Percentiles rank a stretch among this genome's conserved stretches.
These are phyloP conservation scores for Apiotrichum veenhuisii DNA, from an alignment of 1,284 basidiomycete species.

Conservation along the genomic window DNA sequence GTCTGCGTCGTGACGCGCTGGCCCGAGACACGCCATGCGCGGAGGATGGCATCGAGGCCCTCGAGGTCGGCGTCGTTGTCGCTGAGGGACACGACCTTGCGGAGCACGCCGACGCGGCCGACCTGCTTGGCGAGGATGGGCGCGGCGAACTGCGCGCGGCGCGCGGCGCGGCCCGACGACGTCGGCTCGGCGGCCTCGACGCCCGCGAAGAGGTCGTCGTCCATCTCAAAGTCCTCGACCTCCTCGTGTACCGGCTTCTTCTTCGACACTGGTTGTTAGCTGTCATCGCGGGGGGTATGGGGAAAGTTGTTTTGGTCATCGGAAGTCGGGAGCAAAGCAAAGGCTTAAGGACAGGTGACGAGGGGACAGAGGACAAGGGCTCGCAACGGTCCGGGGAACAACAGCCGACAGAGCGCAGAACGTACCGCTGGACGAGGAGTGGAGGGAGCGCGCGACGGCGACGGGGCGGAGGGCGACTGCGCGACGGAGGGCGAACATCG, in stretches of 20 bases:
- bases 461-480: background rate
- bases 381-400: background rate
- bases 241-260: slow-evolving; percentile 11
- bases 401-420: background rate
- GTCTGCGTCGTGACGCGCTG: slow-evolving; percentile 17
- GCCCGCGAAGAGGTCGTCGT: slow-evolving; percentile 16
- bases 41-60: slow-evolving; percentile 13
- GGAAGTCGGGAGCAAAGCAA: too few relatives aligned
- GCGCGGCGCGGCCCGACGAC: slow-evolving; percentile 4
- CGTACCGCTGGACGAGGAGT: slow-evolving; percentile 12
- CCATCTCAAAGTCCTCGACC: slow-evolving; percentile 8
- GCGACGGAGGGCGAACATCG: slow-evolving; percentile 21
- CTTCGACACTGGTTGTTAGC: slow-evolving; percentile 2
- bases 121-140: slow-evolving; percentile 7
- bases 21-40: slow-evolving; percentile 16
- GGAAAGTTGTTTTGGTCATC: too few relatives aligned
- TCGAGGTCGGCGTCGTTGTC: slow-evolving; percentile 18
- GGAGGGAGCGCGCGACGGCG: slow-evolving; percentile 12
- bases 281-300: too few relatives aligned
- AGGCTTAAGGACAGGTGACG: background rate
- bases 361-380: background rate
- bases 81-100: slow-evolving; percentile 20
- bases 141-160: slow-evolving; percentile 4
- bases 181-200: background rate
- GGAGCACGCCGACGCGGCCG: slow-evolving; percentile 14